phyloP scores from a whole-genome alignment of 495 filamentous ascomycete species.

The Xylaria sp. region DNA sequence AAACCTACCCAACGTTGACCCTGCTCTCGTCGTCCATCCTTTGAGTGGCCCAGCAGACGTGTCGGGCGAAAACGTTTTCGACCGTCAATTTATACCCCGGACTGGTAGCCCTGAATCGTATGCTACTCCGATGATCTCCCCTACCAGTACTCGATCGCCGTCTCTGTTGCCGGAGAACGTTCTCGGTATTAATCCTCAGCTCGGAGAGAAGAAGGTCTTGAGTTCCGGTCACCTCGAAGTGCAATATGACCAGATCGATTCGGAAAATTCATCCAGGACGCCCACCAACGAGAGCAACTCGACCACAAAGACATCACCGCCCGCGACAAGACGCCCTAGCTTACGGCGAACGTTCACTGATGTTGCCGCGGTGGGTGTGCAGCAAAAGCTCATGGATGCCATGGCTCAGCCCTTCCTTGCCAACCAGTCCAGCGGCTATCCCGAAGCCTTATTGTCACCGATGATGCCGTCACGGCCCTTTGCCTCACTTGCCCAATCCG shows the following conservation, averaged over 20 bases:
- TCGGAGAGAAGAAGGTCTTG: slow-evolving; percentile 22
- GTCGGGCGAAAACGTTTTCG: slow-evolving; percentile 77
- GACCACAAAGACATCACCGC: slow-evolving; percentile 59
- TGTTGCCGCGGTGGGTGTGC: slow-evolving; percentile 69
- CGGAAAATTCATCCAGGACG: slow-evolving; percentile 61
- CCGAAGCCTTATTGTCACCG: slow-evolving; percentile 50
- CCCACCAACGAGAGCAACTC: slow-evolving; percentile 62
- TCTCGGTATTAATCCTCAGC: slow-evolving; percentile 12
- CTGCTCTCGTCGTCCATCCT: slow-evolving; percentile 60
- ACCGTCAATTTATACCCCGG: slow-evolving; percentile 70
- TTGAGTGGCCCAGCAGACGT: slow-evolving; percentile 77
- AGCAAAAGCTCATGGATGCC: slow-evolving; percentile 86
- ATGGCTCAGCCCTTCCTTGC: slow-evolving; percentile 82
- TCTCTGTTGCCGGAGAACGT: slow-evolving; percentile 21
- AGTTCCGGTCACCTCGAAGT: slow-evolving; percentile 23
- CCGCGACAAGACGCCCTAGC: slow-evolving; percentile 68
- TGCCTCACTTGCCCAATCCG: slow-evolving; percentile 38
- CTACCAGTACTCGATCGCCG: slow-evolving; percentile 35
- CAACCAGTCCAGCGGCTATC: slow-evolving; percentile 54
- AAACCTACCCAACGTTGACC: slow-evolving; percentile 52
- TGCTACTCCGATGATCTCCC: slow-evolving; percentile 46
- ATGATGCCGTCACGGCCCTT: slow-evolving; percentile 49
- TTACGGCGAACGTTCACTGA: slow-evolving; percentile 91
- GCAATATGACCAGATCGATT: slow-evolving; percentile 40
- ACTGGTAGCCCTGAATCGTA: slow-evolving; percentile 60